Percentiles rank a stretch among this genome's conserved stretches.
These are phyloP conservation scores for Sicyos edulis DNA, from an alignment of 306 rosid species.

Conservation along the genomic window DNA sequence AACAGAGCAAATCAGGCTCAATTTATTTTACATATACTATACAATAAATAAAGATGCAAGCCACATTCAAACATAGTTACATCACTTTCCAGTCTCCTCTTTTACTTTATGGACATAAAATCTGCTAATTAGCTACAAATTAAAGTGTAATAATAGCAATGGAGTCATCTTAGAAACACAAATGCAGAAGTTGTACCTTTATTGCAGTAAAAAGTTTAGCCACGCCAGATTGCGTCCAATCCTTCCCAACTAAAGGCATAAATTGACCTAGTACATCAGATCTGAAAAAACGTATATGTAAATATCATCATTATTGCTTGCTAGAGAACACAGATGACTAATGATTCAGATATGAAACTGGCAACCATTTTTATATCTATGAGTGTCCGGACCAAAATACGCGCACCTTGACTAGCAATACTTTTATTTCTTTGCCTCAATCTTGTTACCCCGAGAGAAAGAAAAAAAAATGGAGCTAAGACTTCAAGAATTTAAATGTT, in stretches of 20 bases:
- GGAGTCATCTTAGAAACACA: background rate
- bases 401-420: no score
- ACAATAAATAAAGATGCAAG: no score
- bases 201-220: slow-evolving; percentile 89
- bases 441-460: background rate
- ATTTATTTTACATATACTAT: no score
- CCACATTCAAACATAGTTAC: no score
- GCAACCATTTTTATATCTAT: no score
- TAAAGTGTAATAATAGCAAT: background rate
- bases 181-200: slow-evolving; percentile 41
- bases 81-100: no score
- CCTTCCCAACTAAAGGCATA: slow-evolving; percentile 98
- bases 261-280: slow-evolving; percentile 98
- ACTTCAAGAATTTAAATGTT: background rate
- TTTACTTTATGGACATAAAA: no score
- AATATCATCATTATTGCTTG: background rate
- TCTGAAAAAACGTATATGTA: slow-evolving; percentile 30
- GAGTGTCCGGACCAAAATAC: no score
- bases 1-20: no score
- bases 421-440: background rate
- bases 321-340: background rate
- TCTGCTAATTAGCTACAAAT: no score
- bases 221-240: slow-evolving; percentile 96
- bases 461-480: no score
- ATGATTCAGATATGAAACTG: background rate